phyloP scores from a whole-genome alignment of 805 yeast genomes.

The Deakozyma indianensis region DNA sequence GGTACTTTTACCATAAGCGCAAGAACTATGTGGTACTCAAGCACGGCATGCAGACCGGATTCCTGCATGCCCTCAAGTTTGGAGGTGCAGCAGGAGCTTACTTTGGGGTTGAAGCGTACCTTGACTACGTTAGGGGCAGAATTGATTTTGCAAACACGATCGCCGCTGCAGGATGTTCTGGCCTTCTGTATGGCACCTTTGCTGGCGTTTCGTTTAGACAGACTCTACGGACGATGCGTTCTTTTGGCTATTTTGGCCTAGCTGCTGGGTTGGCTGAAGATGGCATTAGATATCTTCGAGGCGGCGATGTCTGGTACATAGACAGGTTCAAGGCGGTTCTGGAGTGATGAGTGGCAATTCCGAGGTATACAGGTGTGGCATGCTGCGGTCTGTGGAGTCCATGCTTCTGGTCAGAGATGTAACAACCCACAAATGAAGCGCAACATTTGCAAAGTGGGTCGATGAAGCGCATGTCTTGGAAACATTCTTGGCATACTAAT shows the following conservation, averaged over 20 bases:
- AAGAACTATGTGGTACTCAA: slow-evolving; percentile 62
- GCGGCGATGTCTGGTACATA: slow-evolving; percentile 56
- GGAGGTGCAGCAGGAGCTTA: slow-evolving; percentile 32
- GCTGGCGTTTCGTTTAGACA: slow-evolving; percentile 21
- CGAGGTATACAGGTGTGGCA: no score
- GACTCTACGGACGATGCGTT: slow-evolving; percentile 20
- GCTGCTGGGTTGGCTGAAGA: slow-evolving; percentile 57
- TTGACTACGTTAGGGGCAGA: slow-evolving; percentile 40
- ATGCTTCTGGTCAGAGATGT: no score
- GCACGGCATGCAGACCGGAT: slow-evolving; percentile 36
- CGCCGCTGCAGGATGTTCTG: slow-evolving; percentile 38
- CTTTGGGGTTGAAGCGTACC: slow-evolving; percentile 45
- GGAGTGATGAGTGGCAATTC: no score
- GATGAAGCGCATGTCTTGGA: no score
- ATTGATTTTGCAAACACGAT: slow-evolving; percentile 51
- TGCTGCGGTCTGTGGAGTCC: no score
- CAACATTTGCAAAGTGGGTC: no score
- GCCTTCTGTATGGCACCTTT: slow-evolving; percentile 35
- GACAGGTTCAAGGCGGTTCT: slow-evolving; percentile 6
- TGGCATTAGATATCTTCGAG: slow-evolving; percentile 37
- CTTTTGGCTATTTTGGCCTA: slow-evolving; percentile 47
- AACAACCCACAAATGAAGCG: no score
- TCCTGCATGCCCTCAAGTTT: slow-evolving; percentile 28
- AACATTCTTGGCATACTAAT: no score
- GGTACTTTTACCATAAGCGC: slow-evolving; percentile 79